Base-by-base conservation (phyloP, 140 eudicot genomes). In the Senecio squalidus region DNA sequence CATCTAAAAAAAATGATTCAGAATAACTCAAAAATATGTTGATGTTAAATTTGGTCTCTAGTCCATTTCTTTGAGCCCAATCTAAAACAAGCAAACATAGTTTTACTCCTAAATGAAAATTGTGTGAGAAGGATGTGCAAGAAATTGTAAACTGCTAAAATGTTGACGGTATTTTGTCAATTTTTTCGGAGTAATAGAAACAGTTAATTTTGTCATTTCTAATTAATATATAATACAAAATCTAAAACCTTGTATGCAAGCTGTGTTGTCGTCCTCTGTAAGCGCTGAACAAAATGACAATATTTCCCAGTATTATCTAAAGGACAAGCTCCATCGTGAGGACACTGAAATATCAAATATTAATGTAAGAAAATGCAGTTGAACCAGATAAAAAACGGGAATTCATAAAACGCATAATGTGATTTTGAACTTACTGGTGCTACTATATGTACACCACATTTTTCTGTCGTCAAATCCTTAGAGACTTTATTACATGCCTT, bases 231-330 rank as follows among this genome's bases (percentile, higher is more conserved):
- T 30, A 6, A 50, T 36, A 54, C 8, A 24, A 36, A 9, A 9
- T 11, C 53, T 26, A 52, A 27, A 62, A 90, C 98, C 98, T 91
- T 91, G 74, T 83, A 86, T 25, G 82, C 80, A 33, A 85, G 88
- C 74, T 91, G 98, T 29, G 98, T 73, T 36, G 88, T 67, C 25
- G 98, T 86, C 73, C 98, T 84, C 78, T 86, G 76, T 76, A 91
- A 59, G 15, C 96, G 95, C 58, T 91, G 98, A 52, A 81, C 94
- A 75, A 91, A 86, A 75, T 91, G 98, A 74, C 98, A 91, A 73
- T 86, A 86, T 75, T 83, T 86, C 45, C 84, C 83, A 5, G 95
- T 81, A 36, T 84, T 83, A 31, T 73, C 79, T 70, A 86, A 70
- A 7, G 96, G 98, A 36, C 98, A 91, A 52, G 72, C 78, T 44